Percentiles rank a stretch among this genome's conserved stretches.
Conservation (phyloP, 768 basidiomycete genomes). For the Tylopilus rubrobrunneus region DNA sequence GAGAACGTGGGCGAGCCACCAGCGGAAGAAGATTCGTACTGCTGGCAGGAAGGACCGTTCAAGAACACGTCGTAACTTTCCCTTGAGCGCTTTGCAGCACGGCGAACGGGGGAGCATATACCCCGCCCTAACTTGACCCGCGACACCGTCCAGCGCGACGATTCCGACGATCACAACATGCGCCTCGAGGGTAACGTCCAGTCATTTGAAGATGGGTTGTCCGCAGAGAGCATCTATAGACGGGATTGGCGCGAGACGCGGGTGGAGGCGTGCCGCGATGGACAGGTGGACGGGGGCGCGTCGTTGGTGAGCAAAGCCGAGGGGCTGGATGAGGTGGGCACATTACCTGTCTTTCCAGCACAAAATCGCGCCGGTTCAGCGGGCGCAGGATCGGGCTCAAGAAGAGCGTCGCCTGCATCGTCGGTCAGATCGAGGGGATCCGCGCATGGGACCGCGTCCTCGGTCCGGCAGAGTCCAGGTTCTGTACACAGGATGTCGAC, state of each 20-base stretch:
- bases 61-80: conserved; percentile 71
- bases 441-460: conserved; percentile 23
- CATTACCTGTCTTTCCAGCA: conserved; percentile 22
- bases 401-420: conserved; percentile 45
- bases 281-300: conserved; percentile 9
- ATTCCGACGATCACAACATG: conserved; percentile 10
- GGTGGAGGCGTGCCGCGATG: conserved; percentile 25
- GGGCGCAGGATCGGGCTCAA: conserved; percentile 24
- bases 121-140: conserved; percentile 1
- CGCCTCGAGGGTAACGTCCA: conserved; percentile 43
- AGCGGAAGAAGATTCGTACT: conserved; percentile 40
- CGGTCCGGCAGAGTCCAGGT: conserved; percentile 48
- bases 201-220: conserved; percentile 64
- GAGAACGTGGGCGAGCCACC: conserved; percentile 60
- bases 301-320: conserved; percentile 16
- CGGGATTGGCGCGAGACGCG: conserved; percentile 79
- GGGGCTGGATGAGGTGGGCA: conserved; percentile 28
- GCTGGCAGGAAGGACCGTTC: conserved; percentile 43
- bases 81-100: conserved; percentile 66
- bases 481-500: conserved; percentile 39
- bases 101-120: conserved; percentile 58
- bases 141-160: conserved; percentile 15
- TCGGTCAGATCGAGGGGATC: conserved; percentile 44
- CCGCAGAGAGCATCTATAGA: conserved; percentile 59
- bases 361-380: conserved; percentile 15